phyloP scores from a whole-genome alignment of 139 green algal species.

The Chlorella vulgaris region DNA sequence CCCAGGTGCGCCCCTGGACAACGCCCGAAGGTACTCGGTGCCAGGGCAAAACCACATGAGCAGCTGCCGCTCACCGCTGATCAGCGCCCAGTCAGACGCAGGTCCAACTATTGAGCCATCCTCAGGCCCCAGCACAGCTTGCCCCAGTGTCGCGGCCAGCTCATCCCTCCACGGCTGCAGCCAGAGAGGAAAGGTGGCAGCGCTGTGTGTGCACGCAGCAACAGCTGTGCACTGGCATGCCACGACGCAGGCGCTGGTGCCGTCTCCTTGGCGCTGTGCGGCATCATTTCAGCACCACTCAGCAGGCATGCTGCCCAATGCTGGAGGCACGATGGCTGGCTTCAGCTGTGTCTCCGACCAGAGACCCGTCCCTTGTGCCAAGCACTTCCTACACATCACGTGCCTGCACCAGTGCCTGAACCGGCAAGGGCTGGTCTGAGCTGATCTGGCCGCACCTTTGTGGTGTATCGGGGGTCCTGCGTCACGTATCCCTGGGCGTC shows the following conservation, averaged over 20 bases:
- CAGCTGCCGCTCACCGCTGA: background rate
- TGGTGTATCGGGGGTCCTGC: conserved; percentile 16
- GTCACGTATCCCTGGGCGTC: conserved; percentile 12
- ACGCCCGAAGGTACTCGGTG: too few relatives aligned
- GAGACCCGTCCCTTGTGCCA: too few relatives aligned
- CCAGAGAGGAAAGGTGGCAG: background rate
- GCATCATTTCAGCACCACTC: too few relatives aligned
- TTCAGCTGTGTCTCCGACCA: too few relatives aligned
- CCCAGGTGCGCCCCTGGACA: too few relatives aligned
- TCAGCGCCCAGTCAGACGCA: background rate
- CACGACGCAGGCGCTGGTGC: background rate
- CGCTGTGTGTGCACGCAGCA: background rate
- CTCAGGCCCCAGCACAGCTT: background rate
- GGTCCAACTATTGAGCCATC: background rate
- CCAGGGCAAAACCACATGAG: background rate
- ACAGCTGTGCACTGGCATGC: too few relatives aligned
- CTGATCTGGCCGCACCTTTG: background rate
- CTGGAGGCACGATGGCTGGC: too few relatives aligned
- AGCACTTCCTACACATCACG: background rate
- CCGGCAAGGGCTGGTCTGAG: background rate
- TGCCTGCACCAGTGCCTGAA: background rate
- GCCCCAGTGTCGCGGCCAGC: background rate
- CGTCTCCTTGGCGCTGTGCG: too few relatives aligned
- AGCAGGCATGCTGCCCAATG: too few relatives aligned
- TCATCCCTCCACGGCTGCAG: conserved; percentile 23